Evolutionary conservation across 2,329 filamentous ascomycete genomes (phyloP), one percentile per base, ranked within the genome.

Genomic region (Scedosporium minutisporum): DNA sequence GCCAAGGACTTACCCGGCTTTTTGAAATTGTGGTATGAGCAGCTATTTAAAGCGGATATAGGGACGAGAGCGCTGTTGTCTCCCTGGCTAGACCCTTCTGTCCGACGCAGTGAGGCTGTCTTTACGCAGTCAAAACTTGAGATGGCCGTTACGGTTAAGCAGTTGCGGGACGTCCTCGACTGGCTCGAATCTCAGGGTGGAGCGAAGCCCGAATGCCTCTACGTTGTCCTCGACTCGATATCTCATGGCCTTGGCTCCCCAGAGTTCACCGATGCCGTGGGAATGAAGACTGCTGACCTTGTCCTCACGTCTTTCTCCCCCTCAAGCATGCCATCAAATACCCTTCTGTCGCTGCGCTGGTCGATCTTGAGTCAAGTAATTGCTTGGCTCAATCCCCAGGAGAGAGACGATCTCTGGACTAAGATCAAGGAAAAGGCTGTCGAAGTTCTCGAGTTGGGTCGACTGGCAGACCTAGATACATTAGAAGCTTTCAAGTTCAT

Each of bases 1-100:
- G 75, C 72, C 10, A 77, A 79, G 61, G 76, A 78, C 62, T 68
- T 82, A 12, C 69, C 77, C 0, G 71, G 74, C 4, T 83, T 82
- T 63, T 64, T 82, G 64, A 75, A 74, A 58, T 68, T 77, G 1
- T 83, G 81, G 81, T 78, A 74, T 58, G 67, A 72, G 51, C 75
- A 79, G 63, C 71, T 81, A 1, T 72, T 71, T 44, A 68, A 73
- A 14, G 68, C 71, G 16, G 73, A 76, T 18, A 44, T 65, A 16
- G 21, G 14, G 10, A 16, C n/a, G 16, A 33, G 16, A 2, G 21
- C 16, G 66, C 67, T 38, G 14, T 74, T 58, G 6, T 74, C 71
- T 1, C 72, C 74, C 0, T 77, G 76, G 75, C 57, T 66, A 5
- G 63, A 66, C 6, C 57, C 59, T n/a, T 53, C 60, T 14, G 55